Percentiles rank a stretch among this genome's conserved stretches.
Conservation (phyloP, 2,329 filamentous ascomycete genomes). For the Pezicula radicicola region DNA sequence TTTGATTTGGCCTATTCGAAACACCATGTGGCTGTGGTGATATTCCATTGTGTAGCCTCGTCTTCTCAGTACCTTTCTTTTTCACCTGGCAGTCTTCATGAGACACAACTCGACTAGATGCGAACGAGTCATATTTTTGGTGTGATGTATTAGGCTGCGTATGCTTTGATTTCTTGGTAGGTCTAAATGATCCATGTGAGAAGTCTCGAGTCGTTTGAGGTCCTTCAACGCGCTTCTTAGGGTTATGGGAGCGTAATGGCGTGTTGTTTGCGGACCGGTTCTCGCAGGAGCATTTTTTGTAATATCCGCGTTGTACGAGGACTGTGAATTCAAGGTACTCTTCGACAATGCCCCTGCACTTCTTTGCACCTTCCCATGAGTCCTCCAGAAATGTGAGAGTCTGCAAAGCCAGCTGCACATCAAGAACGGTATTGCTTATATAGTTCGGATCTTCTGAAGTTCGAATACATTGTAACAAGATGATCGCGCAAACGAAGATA, state of each 20-base stretch:
- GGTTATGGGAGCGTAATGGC: not conserved
- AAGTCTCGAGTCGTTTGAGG: too few species aligned
- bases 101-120: too few species aligned
- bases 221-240: too few species aligned
- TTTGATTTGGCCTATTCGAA: too few species aligned
- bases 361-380: not conserved
- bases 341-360: not conserved
- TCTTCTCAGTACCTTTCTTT: too few species aligned
- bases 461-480: constrained; percentile 1
- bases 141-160: too few species aligned
- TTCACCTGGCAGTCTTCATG: too few species aligned
- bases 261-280: not conserved
- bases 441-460: not conserved
- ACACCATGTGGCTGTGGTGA: too few species aligned
- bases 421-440: not conserved
- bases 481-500: not conserved
- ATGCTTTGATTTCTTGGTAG: too few species aligned
- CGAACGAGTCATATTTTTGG: too few species aligned
- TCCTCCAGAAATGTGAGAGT: not conserved
- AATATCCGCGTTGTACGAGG: not conserved
- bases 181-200: too few species aligned
- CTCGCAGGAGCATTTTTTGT: not conserved
- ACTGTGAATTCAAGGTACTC: constrained; percentile 1
- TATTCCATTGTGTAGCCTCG: too few species aligned
- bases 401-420: not conserved